Evolutionary conservation across 1,284 basidiomycete species (phyloP).

Genomic region (Pascua sp.): DNA sequence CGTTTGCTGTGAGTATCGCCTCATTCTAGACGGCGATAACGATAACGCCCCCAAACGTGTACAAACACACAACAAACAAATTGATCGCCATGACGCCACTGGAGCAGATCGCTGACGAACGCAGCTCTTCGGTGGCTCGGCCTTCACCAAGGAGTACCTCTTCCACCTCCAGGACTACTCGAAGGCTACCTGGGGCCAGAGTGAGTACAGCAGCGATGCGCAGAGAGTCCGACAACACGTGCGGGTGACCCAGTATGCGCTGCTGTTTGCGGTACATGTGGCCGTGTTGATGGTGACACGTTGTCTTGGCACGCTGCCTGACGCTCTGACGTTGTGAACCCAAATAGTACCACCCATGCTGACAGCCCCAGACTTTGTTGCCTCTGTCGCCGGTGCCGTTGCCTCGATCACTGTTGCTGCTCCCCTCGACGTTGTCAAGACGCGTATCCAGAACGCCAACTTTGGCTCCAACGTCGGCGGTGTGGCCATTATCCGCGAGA

Average conservation of each 20-base stretch:
- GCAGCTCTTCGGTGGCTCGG: constrained; percentile 92
- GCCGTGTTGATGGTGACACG: background rate
- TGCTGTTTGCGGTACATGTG: too few species aligned
- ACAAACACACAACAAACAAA: background rate
- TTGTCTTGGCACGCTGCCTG: too few species aligned
- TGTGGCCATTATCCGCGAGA: constrained; percentile 77
- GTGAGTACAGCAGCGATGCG: constrained; percentile 33
- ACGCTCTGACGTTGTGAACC: too few species aligned
- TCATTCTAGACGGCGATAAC: too few species aligned
- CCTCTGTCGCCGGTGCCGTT: constrained; percentile 88
- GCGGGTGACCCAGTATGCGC: too few species aligned
- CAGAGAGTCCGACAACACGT: too few species aligned
- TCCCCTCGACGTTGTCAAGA: constrained; percentile 94
- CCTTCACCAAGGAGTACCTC: constrained; percentile 88
- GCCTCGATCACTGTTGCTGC: constrained; percentile 95
- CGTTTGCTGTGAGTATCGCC: constrained; percentile 70
- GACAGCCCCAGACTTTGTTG: constrained; percentile 67
- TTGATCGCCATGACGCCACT: background rate
- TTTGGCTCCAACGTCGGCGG: constrained; percentile 86
- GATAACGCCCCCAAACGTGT: too few species aligned
- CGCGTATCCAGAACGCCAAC: constrained; percentile 96
- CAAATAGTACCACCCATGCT: background rate
- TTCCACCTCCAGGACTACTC: constrained; percentile 86
- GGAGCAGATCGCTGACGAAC: background rate
- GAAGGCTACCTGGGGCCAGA: constrained; percentile 90